Evolutionary conservation across 257 asterid species (phyloP), one percentile per base, ranked within the genome.

Genomic region (Solanum ossicruentum): DNA sequence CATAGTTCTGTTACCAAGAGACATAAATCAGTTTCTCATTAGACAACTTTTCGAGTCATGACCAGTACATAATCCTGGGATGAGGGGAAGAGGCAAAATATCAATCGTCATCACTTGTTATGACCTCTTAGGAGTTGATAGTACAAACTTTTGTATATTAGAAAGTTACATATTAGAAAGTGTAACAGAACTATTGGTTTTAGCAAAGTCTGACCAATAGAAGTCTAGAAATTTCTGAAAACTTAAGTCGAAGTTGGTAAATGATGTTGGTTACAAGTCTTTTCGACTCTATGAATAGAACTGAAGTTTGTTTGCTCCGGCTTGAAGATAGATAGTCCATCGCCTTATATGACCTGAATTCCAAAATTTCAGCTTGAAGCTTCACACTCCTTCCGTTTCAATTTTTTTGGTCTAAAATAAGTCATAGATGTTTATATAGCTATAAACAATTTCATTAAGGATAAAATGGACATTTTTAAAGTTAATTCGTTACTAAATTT

Each of bases 1-100:
- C 94, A 80, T 91, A 82, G 82, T 84, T 94, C 98, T 94, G 95
- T 86, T 77, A 54, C 77, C 77, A 72, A 56, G 77, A 85, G 56
- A 52, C 81, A 85, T 71, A 83, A 66, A 18, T 9, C 3, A 51
- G 26, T 26, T 26, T 51, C 82, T 77, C 65, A 52, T 8, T 77
- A 77, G 26, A 51, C 47, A 26, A 77, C n/a, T 3, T 51, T 52
- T 52, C 45, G 47, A 52, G 60, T 26, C 82, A 77, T 52, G 65
- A 23, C 49, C 82, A 20, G 20, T 6, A 77, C 23, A 77, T 9
- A 26, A 26, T 52, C 43, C 43, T 21, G 10, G 16, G 45, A 23
- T 49, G 82, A 75, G 45, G 9, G 82, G 43, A 26, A 49, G 47
- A 28, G 16, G 17, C 65, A 51, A 66, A 51, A 47, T 18, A 51